Evolutionary conservation across 2,329 filamentous ascomycete species (phyloP), one percentile per base, ranked within the genome.

Genomic region (Rutstroemia sp.): DNA sequence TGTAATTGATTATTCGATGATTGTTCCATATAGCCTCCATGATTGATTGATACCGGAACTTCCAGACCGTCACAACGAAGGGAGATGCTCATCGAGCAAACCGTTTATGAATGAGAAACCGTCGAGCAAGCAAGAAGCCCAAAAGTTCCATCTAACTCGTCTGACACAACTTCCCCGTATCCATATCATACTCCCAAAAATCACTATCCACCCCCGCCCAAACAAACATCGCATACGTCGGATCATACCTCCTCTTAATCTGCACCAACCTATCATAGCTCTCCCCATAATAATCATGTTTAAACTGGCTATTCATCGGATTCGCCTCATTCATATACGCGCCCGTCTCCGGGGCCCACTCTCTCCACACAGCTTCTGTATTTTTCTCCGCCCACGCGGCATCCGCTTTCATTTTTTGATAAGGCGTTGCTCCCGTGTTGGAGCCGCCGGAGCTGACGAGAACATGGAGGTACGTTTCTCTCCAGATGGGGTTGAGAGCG

Each of bases 271-370:
- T 51, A 2, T 59, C 46, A 48, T 72, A 73, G 55, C 67, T 69
- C 6, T 50, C 38, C 1, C 72, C 72, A 61, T 70, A 74, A 52
- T 73, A 74, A 1, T 66, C 61, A 27, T 65, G 3, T 6, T 63
- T 60, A 23, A 64, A 71, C 19, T 71, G 58, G 1, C 69, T 66
- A 48, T 73, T 69, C 23, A 19, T 39, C 16, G 34, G 25, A 51
- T 51, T 37, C 69, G 61, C 2, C 62, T 76, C 74, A 54, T 75
- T 76, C 61, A 74, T 68, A 62, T 76, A 76, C 1, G 68, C 68
- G 3, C 73, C 75, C 8, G 69, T 72, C 34, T 69, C 63, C 1
- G 73, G 73, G 2, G 72, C 70, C 14, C 75, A 60, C 4, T 62
- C 44, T 6, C 44, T 63, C 56, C 71, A 68, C 3, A 70, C 59